Base-by-base conservation (phyloP, 2,329 filamentous ascomycete genomes). In the Magnaporthiopsis poae region DNA sequence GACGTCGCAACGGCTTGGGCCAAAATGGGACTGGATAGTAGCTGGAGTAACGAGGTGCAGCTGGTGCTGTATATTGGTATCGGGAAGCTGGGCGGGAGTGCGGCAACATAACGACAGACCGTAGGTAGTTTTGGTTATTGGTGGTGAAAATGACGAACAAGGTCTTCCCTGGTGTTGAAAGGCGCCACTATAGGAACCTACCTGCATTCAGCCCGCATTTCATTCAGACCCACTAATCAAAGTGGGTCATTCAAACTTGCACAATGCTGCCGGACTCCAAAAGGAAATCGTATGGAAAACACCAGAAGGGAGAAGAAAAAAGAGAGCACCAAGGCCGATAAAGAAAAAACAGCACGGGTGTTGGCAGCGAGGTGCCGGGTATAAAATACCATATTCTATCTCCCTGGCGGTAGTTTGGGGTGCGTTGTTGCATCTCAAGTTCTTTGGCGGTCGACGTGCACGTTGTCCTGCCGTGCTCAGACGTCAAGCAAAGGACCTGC, bases 21-120 rank as follows among this genome's bases (percentile, higher is more conserved):
- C 62, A 86, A 90, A 71, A 83, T 92, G 80, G 84, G 82, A 0
- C 80, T 95, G 66, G 79, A 86, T 67, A 83, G 85, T 56, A 87
- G 89, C 9, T 96, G 90, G 88, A 89, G 87, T 70, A 96, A 96
- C 74, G 90, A 96, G 75, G 83, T 92, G 56, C 81, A 85, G 68
- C 79, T 96, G 60, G 88, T 88, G 74, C 75, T 92, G 5, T 88
- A 80, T 66, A 81, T 85, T 63, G 75, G 46, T 31, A 25, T 65
- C 12, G 27, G 36, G n/a, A 64, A 64, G 9, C 7, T 64, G 15
- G 39, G 52, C 27, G 5, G 25, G 46, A 56, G 46, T 5, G n/a
- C 46, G 46, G 21, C 46, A 3, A 25, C 3, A 2, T 56, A 56
- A 5, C 4, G n/a, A 25, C 11, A 25, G 46, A 21, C 39, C 2